Evolutionary conservation across 176 grass and related monocot species (phyloP).

Genomic region (Bolboschoenus planiculmis): DNA sequence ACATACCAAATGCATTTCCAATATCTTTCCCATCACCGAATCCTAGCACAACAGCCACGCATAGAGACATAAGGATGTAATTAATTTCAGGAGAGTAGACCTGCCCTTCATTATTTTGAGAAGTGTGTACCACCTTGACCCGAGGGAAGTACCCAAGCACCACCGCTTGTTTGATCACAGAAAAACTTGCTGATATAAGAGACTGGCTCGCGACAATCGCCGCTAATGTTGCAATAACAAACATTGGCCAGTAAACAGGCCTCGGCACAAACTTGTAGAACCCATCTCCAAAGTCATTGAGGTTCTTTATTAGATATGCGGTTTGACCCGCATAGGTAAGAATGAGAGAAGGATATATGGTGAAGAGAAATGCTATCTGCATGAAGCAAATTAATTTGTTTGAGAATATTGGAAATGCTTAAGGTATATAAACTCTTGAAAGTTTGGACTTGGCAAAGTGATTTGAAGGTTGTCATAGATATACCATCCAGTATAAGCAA

Average conservation of each 20-base stretch:
- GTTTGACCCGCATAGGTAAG: slow-evolving; percentile 87
- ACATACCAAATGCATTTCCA: slow-evolving; percentile 69
- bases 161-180: slow-evolving; percentile 87
- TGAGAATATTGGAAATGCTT: not conserved
- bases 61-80: slow-evolving; percentile 79
- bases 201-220: slow-evolving; percentile 86
- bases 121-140: slow-evolving; percentile 88
- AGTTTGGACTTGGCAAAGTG: not conserved
- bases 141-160: slow-evolving; percentile 66
- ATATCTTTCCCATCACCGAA: slow-evolving; percentile 75
- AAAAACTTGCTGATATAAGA: slow-evolving; percentile 77
- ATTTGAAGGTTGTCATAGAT: not conserved
- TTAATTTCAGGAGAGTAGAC: slow-evolving; percentile 88
- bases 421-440: not conserved
- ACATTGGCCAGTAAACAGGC: slow-evolving; percentile 85
- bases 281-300: slow-evolving; percentile 56
- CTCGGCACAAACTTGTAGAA: slow-evolving; percentile 72
- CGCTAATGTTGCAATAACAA: slow-evolving; percentile 57
- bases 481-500: not conserved
- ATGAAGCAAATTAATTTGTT: slow-evolving; percentile 5
- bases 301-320: slow-evolving; percentile 71
- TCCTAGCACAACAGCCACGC: slow-evolving; percentile 57
- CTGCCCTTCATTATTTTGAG: slow-evolving; percentile 65
- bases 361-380: slow-evolving; percentile 71
- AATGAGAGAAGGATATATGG: slow-evolving; percentile 84